Conservation (phyloP, 306 rosid genomes). For the Trichosanthes cucumerina region DNA sequence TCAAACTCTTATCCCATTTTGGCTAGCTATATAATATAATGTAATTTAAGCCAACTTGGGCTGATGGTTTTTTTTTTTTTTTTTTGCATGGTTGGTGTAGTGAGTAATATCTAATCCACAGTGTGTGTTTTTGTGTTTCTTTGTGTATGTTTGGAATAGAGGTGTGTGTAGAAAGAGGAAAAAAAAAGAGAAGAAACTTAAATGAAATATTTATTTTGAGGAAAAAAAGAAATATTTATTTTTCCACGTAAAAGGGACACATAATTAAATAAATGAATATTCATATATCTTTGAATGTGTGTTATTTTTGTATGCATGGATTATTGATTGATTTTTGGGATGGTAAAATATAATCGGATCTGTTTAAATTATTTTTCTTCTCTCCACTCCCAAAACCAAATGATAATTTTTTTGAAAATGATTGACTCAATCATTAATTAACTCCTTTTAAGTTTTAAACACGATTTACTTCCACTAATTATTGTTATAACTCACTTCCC, state of each 20-base stretch:
- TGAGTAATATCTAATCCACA: background rate
- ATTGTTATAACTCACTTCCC: background rate
- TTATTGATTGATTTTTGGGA: too few relatives aligned
- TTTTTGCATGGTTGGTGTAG: background rate
- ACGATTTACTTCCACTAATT: background rate
- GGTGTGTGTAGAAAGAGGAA: background rate
- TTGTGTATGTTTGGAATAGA: background rate
- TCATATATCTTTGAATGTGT: background rate
- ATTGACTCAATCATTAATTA: background rate
- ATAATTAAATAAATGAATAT: too few relatives aligned
- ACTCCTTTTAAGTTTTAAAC: background rate
- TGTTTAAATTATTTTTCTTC: background rate
- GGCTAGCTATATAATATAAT: background rate
- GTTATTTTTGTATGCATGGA: too few relatives aligned
- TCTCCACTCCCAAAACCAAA: background rate
- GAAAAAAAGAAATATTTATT: too few relatives aligned
- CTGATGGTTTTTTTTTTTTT: too few relatives aligned
- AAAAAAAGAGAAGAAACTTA: background rate
- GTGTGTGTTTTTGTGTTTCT: background rate
- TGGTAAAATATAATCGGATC: too few relatives aligned
- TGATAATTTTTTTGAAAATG: background rate
- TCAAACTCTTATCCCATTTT: background rate
- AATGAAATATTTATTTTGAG: too few relatives aligned
- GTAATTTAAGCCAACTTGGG: background rate
- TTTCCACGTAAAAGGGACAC: background rate